Percentiles rank a stretch among this genome's conserved stretches.
These are phyloP conservation scores for Microcyclosporella mali DNA, from an alignment of 2,329 filamentous ascomycete genomes.

Conservation along the genomic window DNA sequence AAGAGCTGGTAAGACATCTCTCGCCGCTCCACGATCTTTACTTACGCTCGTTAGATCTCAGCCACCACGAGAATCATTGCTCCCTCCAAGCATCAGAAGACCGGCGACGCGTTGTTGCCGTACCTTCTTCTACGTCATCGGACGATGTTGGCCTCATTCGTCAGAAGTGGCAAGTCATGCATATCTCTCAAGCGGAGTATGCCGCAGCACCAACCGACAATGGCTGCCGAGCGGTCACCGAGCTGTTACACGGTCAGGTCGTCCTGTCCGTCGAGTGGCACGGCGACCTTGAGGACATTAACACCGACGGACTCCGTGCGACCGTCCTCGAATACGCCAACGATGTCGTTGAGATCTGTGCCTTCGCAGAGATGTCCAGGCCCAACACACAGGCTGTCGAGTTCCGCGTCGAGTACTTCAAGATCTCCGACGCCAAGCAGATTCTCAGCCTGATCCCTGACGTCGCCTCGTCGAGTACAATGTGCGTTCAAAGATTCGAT, in stretches of 20 bases:
- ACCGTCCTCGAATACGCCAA: conserved; percentile 14
- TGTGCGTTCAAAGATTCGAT: too few relatives aligned
- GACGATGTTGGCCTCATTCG: background rate
- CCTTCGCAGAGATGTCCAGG: conserved; percentile 12
- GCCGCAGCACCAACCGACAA: conserved; percentile 7
- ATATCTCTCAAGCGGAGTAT: conserved; percentile 19
- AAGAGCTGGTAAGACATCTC: too few relatives aligned
- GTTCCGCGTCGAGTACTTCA: conserved; percentile 28
- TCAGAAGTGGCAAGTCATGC: conserved; percentile 2
- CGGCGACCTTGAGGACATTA: conserved; percentile 12
- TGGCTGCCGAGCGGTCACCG: background rate
- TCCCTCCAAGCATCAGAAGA: too few relatives aligned
- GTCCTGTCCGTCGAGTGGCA: conserved; percentile 16
- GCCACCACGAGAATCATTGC: too few relatives aligned
- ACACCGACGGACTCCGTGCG: conserved; percentile 7
- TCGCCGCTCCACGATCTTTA: too few relatives aligned
- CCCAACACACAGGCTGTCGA: conserved; percentile 9
- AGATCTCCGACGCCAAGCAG: conserved; percentile 19
- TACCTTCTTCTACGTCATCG: too few relatives aligned
- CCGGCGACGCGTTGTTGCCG: too few relatives aligned
- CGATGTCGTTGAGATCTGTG: conserved; percentile 20
- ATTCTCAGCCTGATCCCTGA: conserved; percentile 8
- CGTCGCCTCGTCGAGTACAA: conserved; percentile 6
- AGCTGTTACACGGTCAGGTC: conserved; percentile 25
- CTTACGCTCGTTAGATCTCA: too few relatives aligned